phyloP scores from a whole-genome alignment of 75 land plant genomes.

The Gnetum montanum region DNA sequence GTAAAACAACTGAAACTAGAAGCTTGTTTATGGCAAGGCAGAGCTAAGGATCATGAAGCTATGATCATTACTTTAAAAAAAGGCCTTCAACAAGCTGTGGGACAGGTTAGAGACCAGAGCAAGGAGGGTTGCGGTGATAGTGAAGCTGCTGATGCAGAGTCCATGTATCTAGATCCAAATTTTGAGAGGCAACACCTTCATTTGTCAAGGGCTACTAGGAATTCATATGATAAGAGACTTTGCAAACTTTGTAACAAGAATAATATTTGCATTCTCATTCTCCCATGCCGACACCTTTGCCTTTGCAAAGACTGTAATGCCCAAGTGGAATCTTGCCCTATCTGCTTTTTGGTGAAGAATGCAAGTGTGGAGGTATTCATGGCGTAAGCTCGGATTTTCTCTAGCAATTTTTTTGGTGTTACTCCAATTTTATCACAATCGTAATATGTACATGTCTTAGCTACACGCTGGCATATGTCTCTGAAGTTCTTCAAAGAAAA shows the following conservation, averaged over 20 bases:
- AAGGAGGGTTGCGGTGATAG: constrained; percentile 12
- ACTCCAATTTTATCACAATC: too few relatives aligned
- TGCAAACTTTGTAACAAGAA: constrained; percentile 21
- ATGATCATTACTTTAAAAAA: constrained; percentile 38
- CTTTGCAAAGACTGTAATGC: constrained; percentile 25
- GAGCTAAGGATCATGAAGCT: constrained; percentile 40
- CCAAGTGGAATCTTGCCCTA: constrained; percentile 20
- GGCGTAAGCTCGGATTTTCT: constrained; percentile 6
- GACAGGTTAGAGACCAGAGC: constrained; percentile 20
- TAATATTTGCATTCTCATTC: constrained; percentile 18
- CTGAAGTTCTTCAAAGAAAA: too few relatives aligned
- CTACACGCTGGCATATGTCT: too few relatives aligned
- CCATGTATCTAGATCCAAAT: constrained; percentile 45
- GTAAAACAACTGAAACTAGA: constrained; percentile 41
- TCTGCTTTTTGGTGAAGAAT: constrained; percentile 22
- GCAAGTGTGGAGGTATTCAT: constrained; percentile 44
- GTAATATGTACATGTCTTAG: too few relatives aligned
- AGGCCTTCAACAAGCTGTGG: constrained; percentile 56
- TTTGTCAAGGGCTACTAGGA: background rate
- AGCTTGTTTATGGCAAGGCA: constrained; percentile 50
- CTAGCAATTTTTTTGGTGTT: too few relatives aligned
- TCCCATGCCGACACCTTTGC: constrained; percentile 43
- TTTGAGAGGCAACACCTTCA: background rate
- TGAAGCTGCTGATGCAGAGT: constrained; percentile 62
- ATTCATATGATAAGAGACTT: constrained; percentile 12